Evolutionary conservation across 108 stramenopile genomes (phyloP).

Genomic region (Conticribra weissflogii): DNA sequence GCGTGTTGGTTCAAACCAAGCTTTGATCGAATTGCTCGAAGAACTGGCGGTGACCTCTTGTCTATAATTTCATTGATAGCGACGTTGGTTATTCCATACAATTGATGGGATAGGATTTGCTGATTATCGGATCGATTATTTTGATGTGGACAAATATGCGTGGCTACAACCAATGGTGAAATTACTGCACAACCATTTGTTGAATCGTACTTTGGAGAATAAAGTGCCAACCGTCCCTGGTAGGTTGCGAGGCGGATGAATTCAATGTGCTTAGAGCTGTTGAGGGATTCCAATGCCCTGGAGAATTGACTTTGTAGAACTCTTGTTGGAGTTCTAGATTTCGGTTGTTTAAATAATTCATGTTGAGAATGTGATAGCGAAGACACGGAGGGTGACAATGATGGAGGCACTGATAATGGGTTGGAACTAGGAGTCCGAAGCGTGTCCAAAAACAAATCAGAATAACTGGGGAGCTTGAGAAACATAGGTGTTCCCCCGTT

Average conservation of each 20-base stretch:
- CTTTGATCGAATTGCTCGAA: constrained; percentile 70
- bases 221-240: constrained; percentile 66
- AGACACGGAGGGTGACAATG: constrained; percentile 17
- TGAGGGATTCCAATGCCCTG: constrained; percentile 39
- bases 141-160: constrained; percentile 43
- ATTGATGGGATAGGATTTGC: constrained; percentile 44
- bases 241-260: constrained; percentile 71
- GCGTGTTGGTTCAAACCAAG: constrained; percentile 69
- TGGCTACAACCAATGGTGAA: constrained; percentile 76
- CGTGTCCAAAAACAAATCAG: constrained; percentile 42
- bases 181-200: constrained; percentile 92
- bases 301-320: constrained; percentile 11
- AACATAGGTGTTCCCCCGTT: constrained; percentile 45
- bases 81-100: constrained; percentile 56
- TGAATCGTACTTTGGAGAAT: constrained; percentile 51
- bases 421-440: constrained; percentile 17
- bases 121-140: background rate
- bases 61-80: constrained; percentile 78
- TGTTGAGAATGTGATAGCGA: constrained; percentile 15
- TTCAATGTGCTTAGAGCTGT: constrained; percentile 56
- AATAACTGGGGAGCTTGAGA: constrained; percentile 26
- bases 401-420: constrained; percentile 2
- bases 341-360: background rate
- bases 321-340: constrained; percentile 26
- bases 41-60: constrained; percentile 62